Evolutionary conservation across 495 filamentous ascomycete genomes (phyloP), one percentile per base, ranked within the genome.

Genomic region (Hyaloscypha finlandica): DNA sequence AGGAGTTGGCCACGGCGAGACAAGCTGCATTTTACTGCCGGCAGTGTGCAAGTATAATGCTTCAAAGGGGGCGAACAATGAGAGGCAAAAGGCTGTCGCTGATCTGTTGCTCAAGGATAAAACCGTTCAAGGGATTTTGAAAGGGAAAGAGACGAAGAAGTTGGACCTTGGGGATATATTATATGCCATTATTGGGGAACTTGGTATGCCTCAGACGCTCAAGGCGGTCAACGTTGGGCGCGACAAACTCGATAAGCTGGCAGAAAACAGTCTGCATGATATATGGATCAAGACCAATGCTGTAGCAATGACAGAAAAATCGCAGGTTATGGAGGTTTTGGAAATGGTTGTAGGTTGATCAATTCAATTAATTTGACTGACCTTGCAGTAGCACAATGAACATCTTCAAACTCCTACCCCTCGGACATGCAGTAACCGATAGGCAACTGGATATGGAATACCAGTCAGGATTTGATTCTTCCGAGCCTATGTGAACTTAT

Each of bases 1-100:
- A 8, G 88, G 87, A 2, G 86, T 89, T 12, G 84, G 82, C 5
- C 87, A 90, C 69, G 87, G 86, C 37, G 85, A 88, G 73, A 90
- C 87, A 31, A 89, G 83, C 68, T 89, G 87, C 67, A 82, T 90
- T 48, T 78, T 89, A 48, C 76, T 89, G 30, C 86, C 86, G 4
- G 81, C 80, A 5, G 87, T 89, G 5, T 82, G 83, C 74, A 84
- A 84, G 70, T 89, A 77, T 71, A 90, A 89, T 70, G 81, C 75
- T 39, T 25, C 53, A 6, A 25, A 56, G 20, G 72, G 60, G 55
- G 79, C 75, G 29, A 80, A 80, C 31, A 83, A 69, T 8, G 77
- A 77, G 8, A 71, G 80, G 5, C 86, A 90, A 70, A 65, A 70
- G 3, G 71, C 70, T 1, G 78, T 86, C 0, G 74, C 80, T n/a